These are phyloP conservation scores for Cryoendolithus antarcticus DNA, from an alignment of 2,329 filamentous ascomycete species.

Conservation along the genomic window DNA sequence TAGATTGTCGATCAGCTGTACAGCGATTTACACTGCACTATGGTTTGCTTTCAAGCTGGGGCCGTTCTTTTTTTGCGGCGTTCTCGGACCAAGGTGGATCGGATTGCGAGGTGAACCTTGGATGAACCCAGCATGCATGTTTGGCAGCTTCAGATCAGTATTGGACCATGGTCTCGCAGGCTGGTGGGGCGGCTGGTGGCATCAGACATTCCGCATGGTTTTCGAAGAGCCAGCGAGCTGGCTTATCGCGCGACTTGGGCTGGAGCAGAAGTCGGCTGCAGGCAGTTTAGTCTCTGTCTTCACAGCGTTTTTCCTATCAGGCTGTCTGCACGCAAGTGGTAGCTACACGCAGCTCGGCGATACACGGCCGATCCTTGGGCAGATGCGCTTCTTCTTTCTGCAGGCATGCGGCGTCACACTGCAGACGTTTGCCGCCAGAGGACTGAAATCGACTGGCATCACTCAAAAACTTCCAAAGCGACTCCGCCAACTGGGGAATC, in stretches of 20 bases:
- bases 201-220: constrained; percentile 71
- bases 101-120: constrained; percentile 49
- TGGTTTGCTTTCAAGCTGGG: constrained; percentile 47
- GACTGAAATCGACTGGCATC: constrained; percentile 24
- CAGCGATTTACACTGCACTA: constrained; percentile 49
- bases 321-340: constrained; percentile 57
- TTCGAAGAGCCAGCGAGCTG: constrained; percentile 50
- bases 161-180: constrained; percentile 61
- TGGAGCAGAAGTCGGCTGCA: constrained; percentile 22
- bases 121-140: constrained; percentile 46
- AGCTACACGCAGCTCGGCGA: constrained; percentile 54
- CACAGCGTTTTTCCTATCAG: constrained; percentile 54
- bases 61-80: constrained; percentile 47
- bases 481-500: constrained; percentile 44
- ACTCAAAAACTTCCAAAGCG: constrained; percentile 30
- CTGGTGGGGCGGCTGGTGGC: constrained; percentile 82
- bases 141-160: constrained; percentile 41
- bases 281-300: constrained; percentile 31
- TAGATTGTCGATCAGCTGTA: constrained; percentile 44
- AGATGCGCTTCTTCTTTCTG: constrained; percentile 58
- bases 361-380: constrained; percentile 41
- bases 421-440: constrained; percentile 36
- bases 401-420: constrained; percentile 54
- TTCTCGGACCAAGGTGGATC: constrained; percentile 46
- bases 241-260: constrained; percentile 24